Evolutionary conservation across 2,329 filamentous ascomycete species (phyloP).

Genomic region (Epichloe baconii): DNA sequence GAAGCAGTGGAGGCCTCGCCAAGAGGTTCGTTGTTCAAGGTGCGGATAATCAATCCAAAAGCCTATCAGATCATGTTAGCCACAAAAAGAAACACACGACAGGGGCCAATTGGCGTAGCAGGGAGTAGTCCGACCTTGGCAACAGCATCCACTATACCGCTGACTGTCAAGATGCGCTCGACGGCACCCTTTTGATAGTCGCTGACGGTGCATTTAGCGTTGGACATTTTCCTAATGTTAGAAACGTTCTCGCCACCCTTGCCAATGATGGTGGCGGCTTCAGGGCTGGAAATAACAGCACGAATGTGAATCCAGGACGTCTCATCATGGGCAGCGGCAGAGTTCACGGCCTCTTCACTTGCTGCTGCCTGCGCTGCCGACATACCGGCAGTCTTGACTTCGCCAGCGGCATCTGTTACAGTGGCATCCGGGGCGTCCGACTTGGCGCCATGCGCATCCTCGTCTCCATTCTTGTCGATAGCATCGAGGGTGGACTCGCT

Average conservation of each 20-base stretch:
- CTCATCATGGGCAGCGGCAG: constrained; percentile 63
- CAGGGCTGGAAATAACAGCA: constrained; percentile 91
- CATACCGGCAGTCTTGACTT: constrained; percentile 12
- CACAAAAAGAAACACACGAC: neutral
- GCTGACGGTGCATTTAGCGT: constrained; percentile 96
- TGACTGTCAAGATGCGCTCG: constrained; percentile 94
- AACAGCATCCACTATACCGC: constrained; percentile 88
- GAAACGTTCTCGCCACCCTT: constrained; percentile 98
- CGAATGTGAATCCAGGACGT: constrained; percentile 94
- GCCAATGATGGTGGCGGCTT: constrained; percentile 94
- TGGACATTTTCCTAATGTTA: constrained; percentile 86
- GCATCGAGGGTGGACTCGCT: constrained; percentile 23
- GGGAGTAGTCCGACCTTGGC: constrained; percentile 58
- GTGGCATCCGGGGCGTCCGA: constrained; percentile 15
- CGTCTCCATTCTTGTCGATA: constrained; percentile 34
- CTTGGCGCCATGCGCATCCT: constrained; percentile 38
- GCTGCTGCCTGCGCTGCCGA: constrained; percentile 14
- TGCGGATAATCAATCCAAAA: constrained; percentile 95
- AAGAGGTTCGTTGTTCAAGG: constrained; percentile 91
- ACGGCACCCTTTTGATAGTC: constrained; percentile 96
- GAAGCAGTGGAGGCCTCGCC: constrained; percentile 78
- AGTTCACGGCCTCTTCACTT: constrained; percentile 23
- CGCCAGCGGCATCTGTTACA: constrained; percentile 20
- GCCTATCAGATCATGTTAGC: constrained; percentile 43
- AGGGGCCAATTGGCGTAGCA: neutral